A percentile compares a stretch with the other conserved stretches of the same genome.
Evolutionary conservation across 225 moss, liverwort and hornwort species (phyloP).

Genomic region (Marchantia polymorpha): DNA sequence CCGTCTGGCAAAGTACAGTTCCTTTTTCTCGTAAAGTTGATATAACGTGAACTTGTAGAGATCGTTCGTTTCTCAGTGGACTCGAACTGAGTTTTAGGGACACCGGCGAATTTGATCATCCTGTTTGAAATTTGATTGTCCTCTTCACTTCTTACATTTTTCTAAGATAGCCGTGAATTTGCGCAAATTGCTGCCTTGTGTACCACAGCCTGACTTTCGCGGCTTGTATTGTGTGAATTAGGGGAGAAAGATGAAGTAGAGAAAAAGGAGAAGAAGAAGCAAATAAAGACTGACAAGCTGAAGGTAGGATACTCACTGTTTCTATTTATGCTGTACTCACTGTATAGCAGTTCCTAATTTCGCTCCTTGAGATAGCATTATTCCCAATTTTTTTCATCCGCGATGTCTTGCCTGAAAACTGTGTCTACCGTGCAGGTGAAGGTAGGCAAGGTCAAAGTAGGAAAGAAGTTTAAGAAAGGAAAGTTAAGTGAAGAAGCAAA

Average conservation of each 20-base stretch:
- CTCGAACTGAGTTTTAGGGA: not conserved
- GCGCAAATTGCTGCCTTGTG: not conserved
- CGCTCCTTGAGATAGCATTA: not conserved
- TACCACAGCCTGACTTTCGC: not conserved
- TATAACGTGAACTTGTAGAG: too few relatives aligned
- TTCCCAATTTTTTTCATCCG: too few relatives aligned
- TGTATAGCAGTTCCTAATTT: not conserved
- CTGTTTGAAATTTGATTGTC: not conserved
- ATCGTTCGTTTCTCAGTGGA: too few relatives aligned
- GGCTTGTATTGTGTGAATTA: not conserved
- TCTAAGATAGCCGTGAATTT: not conserved
- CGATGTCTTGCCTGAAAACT: not conserved
- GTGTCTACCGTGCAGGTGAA: constrained; percentile 13
- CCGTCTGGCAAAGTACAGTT: too few relatives aligned
- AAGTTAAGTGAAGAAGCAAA: constrained; percentile 8
- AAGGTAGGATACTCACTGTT: not conserved
- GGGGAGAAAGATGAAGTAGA: constrained; percentile 18
- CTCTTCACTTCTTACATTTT: not conserved
- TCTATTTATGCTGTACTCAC: not conserved
- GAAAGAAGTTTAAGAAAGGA: constrained; percentile 8
- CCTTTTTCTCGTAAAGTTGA: too few relatives aligned
- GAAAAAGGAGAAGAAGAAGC: constrained; percentile 9
- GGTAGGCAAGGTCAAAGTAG: constrained; percentile 9
- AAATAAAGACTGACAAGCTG: constrained; percentile 19
- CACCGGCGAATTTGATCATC: not conserved